Conservation (phyloP, 495 filamentous ascomycete species). For the Aspergillus baeticus region DNA sequence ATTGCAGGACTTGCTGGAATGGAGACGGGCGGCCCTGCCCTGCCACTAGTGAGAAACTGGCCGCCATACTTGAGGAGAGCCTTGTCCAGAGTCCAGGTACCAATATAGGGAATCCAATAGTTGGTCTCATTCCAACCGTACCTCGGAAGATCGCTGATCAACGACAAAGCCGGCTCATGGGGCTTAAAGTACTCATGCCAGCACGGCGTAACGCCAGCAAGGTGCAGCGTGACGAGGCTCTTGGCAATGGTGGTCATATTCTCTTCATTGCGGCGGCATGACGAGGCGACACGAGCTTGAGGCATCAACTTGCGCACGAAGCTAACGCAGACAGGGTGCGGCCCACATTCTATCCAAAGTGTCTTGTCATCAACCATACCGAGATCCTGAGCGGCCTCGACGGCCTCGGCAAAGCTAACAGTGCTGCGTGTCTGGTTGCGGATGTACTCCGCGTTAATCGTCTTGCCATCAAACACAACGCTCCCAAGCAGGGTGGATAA, state of each 20-base stretch:
- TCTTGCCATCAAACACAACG: constrained; percentile 50
- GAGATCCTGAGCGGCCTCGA: constrained; percentile 45
- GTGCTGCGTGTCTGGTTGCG: constrained; percentile 62
- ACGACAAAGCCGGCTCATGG: constrained; percentile 47
- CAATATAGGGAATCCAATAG: constrained; percentile 44
- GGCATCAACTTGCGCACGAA: constrained; percentile 23
- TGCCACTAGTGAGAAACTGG: too few relatives aligned
- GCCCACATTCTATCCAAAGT: constrained; percentile 41
- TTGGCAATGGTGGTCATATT: constrained; percentile 54
- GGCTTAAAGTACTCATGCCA: constrained; percentile 69
- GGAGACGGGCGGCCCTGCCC: not conserved
- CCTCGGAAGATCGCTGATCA: constrained; percentile 61
- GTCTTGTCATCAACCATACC: constrained; percentile 23
- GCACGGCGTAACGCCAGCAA: constrained; percentile 54
- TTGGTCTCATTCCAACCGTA: constrained; percentile 51
- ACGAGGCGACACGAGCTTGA: constrained; percentile 39
- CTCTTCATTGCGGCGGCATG: constrained; percentile 38
- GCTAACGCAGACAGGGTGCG: constrained; percentile 32
- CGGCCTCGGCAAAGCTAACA: constrained; percentile 67
- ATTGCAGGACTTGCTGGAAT: not conserved
- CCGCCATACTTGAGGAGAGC: constrained; percentile 2
- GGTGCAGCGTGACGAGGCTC: constrained; percentile 54
- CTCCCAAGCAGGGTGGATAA: constrained; percentile 68
- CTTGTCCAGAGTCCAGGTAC: constrained; percentile 34
- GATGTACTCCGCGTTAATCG: constrained; percentile 59